Evolutionary conservation across 371 early-diverging fungal genomes (phyloP).

Genomic region (Cokeromyces recurvatus): DNA sequence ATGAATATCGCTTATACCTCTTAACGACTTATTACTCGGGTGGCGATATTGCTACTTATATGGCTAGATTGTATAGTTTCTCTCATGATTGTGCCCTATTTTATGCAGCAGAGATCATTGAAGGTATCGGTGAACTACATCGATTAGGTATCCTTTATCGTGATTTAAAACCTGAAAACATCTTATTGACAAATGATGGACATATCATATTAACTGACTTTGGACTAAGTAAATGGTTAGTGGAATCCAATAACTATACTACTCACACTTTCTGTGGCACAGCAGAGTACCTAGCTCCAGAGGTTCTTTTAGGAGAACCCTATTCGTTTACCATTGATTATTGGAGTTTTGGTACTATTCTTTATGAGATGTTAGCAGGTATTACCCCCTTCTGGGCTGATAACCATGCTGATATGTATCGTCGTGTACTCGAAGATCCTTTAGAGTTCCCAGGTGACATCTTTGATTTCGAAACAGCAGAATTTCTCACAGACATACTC

Average conservation of each 20-base stretch:
- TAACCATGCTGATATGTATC: conserved; percentile 77
- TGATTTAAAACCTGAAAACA: conserved; percentile 90
- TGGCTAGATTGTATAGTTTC: conserved; percentile 43
- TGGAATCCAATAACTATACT: conserved; percentile 23
- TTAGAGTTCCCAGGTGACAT: conserved; percentile 70
- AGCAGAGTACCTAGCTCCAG: conserved; percentile 90
- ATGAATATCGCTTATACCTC: conserved; percentile 86
- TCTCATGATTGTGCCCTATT: conserved; percentile 49
- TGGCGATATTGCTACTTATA: conserved; percentile 70
- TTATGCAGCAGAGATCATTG: conserved; percentile 86
- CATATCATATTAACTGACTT: conserved; percentile 92
- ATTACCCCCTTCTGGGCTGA: conserved; percentile 79
- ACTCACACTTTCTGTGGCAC: conserved; percentile 96
- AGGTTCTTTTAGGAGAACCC: conserved; percentile 73
- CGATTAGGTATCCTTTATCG: conserved; percentile 83
- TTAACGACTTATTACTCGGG: conserved; percentile 96
- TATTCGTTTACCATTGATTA: conserved; percentile 92
- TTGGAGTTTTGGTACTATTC: conserved; percentile 95
- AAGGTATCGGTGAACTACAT: conserved; percentile 88
- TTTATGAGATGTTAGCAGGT: conserved; percentile 82
- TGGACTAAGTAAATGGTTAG: conserved; percentile 76
- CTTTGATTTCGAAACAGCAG: conserved; percentile 49
- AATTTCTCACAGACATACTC: conserved; percentile 57
- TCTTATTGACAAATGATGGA: conserved; percentile 70
- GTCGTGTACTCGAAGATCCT: conserved; percentile 69